Percentiles rank a stretch among this genome's conserved stretches.
phyloP scores from a whole-genome alignment of 169 alveolate genomes.

The Plasmodium gaboni region DNA sequence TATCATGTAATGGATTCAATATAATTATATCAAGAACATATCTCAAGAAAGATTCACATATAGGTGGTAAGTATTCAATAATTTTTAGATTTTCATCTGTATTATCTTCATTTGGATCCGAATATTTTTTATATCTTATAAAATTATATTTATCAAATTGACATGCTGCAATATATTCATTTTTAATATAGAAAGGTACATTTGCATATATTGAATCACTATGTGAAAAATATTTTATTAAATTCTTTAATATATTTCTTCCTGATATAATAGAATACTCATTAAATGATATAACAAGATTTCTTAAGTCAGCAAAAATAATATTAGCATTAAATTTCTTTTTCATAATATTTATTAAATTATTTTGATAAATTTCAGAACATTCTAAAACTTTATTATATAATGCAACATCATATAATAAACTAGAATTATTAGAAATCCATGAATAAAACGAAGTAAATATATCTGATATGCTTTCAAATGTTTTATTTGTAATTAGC shows the following conservation, averaged over 20 bases:
- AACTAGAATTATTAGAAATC: conserved; percentile 70
- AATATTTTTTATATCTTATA: conserved; percentile 84
- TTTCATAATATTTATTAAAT: conserved; percentile 77
- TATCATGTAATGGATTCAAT: conserved; percentile 48
- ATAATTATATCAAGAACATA: conserved; percentile 62
- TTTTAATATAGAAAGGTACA: conserved; percentile 82
- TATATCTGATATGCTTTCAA: conserved; percentile 66
- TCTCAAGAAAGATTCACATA: conserved; percentile 83
- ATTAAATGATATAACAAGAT: conserved; percentile 80
- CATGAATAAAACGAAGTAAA: conserved; percentile 68
- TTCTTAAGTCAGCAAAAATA: conserved; percentile 80
- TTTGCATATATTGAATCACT: conserved; percentile 81
- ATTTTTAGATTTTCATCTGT: conserved; percentile 81
- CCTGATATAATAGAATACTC: conserved; percentile 83
- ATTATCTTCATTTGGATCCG: conserved; percentile 80
- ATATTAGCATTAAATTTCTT: conserved; percentile 77
- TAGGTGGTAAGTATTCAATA: conserved; percentile 82
- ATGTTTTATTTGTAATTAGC: conserved; percentile 51
- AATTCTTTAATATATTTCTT: conserved; percentile 78
- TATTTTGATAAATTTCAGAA: conserved; percentile 76
- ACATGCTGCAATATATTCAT: conserved; percentile 84
- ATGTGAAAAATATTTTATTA: conserved; percentile 77
- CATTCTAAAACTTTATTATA: conserved; percentile 72
- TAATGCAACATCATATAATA: conserved; percentile 62
- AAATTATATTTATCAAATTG: conserved; percentile 81